Conservation (phyloP, 345 rosid species). For the Eucalyptus curtisii region DNA sequence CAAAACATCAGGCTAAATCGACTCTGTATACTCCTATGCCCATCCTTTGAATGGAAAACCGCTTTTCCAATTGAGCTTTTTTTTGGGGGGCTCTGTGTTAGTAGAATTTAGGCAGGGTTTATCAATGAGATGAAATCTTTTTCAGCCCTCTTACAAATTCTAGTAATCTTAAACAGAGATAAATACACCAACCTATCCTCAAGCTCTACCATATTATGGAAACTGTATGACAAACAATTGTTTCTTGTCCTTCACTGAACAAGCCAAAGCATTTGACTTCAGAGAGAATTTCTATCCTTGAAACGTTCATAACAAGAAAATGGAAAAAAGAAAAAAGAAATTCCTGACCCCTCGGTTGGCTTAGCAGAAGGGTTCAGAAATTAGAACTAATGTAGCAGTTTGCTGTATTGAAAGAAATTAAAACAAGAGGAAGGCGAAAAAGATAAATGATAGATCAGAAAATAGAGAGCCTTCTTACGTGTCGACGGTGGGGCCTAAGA, state of each 20-base stretch:
- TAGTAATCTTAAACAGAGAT: background rate
- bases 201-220: background rate
- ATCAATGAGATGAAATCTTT: background rate
- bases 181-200: background rate
- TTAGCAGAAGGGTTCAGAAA: background rate
- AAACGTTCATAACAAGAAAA: background rate
- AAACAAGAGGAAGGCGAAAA: background rate
- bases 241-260: background rate
- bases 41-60: background rate
- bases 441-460: background rate
- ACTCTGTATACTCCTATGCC: background rate
- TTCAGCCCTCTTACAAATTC: background rate
- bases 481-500: slow-evolving; percentile 52
- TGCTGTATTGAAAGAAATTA: background rate
- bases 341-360: background rate
- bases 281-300: background rate
- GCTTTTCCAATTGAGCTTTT: background rate
- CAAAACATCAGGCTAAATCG: background rate
- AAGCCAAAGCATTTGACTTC: background rate
- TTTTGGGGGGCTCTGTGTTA: background rate
- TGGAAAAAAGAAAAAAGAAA: background rate
- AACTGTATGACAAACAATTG: background rate
- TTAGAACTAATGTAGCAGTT: background rate
- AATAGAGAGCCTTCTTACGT: slow-evolving; percentile 24
- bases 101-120: background rate